These are phyloP conservation scores for Arabidopsis thaliana DNA, from an alignment of 345 rosid genomes.

Conservation along the genomic window TAIR10.1 NC_003074.8:10025501-10026000, in stretches of 20 bases:
- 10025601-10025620: constrained; percentile 72
- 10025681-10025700: constrained; percentile 64
- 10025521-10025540: background rate
- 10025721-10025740: constrained; percentile 91
- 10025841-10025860: constrained; percentile 75
- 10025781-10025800: constrained; percentile 90
- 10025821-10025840: constrained; percentile 57
- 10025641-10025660: constrained; percentile 86
- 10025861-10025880: constrained; percentile 74
- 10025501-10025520: constrained; percentile 50
- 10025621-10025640: constrained; percentile 75
- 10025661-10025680: constrained; percentile 63
- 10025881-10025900: constrained; percentile 90
- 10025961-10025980: constrained; percentile 71
- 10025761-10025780: constrained; percentile 91
- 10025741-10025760: constrained; percentile 85
- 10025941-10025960: constrained; percentile 88
- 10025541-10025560: constrained; percentile 32
- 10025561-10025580: constrained; percentile 75
- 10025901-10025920: constrained; percentile 94
- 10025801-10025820: constrained; percentile 80
- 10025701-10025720: constrained; percentile 74
- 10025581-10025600: constrained; percentile 78
- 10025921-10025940: constrained; percentile 91
- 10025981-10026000: constrained; percentile 85